Evolutionary conservation across 1,139 yeast genomes (phyloP), one percentile per base, ranked within the genome.

Genomic region (Pneumocystis jirovecii): DNA sequence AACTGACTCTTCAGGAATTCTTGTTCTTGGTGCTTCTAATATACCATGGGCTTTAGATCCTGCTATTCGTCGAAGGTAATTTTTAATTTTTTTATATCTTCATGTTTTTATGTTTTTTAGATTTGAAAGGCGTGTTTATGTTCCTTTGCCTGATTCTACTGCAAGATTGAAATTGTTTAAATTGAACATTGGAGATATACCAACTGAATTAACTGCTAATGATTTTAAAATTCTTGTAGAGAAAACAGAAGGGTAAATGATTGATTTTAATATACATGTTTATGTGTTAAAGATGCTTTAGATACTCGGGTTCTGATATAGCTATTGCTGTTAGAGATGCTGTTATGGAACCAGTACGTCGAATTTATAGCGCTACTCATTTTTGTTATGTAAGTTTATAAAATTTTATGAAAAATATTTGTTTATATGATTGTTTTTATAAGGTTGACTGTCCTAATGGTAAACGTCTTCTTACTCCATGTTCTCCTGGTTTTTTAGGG

Each of bases 11-110:
- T 81, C 82, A 64, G 98, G 99, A 8, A 97, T 95, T 1, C 79
- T 95, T 61, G 98, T 95, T 0, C 79, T 95, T 64, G 99, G 98
- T 35, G 99, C 99, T 1, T 95, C 99, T 4, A 95, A 95, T 75
- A 93, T 95, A 67, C 98, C 98, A 25, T 95, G 98, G 98, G 97
- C 93, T 77, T 80, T 95, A 70, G 99, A 95, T 76, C 91, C 97
- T 61, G 99, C 98, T 6, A 89, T 95, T 65, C 83, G 98, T 75
- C 85, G 99, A 78, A 85, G 98, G 67, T 64, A 78, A n/a, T 65
- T 19, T 29, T 15, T 6, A 34, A 25, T 50, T 25, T 37, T 37
- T 45, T 50, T n/a, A 21, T 34, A 15, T 10, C 45, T 15, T 21
- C 17, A n/a, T 63, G 10, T 39, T 63, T 31, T 8, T 25, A 2